Conservation (phyloP, 148 eudicot species). For the Diospyros lotus region DNA sequence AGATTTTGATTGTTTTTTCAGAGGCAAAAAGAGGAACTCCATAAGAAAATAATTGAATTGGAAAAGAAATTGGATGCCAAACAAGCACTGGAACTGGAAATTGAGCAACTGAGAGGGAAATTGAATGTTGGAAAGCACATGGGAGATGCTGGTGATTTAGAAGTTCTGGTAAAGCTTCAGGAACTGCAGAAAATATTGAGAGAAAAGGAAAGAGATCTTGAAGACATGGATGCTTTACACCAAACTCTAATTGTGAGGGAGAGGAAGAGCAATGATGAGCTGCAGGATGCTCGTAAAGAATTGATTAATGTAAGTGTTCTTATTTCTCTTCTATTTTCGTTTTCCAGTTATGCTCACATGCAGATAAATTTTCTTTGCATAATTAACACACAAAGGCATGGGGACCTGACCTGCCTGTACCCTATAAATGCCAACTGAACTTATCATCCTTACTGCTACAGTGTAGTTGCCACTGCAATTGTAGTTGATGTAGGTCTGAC, state of each 20-base stretch:
- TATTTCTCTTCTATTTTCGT: conserved; percentile 6
- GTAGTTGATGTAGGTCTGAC: neutral
- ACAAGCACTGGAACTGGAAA: conserved; percentile 82
- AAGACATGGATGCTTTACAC: conserved; percentile 58
- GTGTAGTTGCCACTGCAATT: neutral
- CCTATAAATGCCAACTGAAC: neutral
- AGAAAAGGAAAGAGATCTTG: conserved; percentile 76
- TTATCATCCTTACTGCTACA: neutral
- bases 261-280: conserved; percentile 83
- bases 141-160: conserved; percentile 69
- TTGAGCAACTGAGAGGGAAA: conserved; percentile 65
- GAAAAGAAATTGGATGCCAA: conserved; percentile 76
- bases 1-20: conserved; percentile 23
- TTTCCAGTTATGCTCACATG: neutral
- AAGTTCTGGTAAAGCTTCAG: conserved; percentile 68
- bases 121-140: conserved; percentile 77
- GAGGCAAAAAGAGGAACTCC: conserved; percentile 77
- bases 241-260: conserved; percentile 81
- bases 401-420: neutral
- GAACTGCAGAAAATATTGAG: conserved; percentile 47
- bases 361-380: no score
- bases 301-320: conserved; percentile 58
- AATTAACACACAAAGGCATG: neutral
- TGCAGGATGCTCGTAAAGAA: conserved; percentile 92
- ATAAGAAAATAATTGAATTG: conserved; percentile 61